phyloP scores from a whole-genome alignment of 164 flowering plant genomes.

The Magnolia officinalis region DNA sequence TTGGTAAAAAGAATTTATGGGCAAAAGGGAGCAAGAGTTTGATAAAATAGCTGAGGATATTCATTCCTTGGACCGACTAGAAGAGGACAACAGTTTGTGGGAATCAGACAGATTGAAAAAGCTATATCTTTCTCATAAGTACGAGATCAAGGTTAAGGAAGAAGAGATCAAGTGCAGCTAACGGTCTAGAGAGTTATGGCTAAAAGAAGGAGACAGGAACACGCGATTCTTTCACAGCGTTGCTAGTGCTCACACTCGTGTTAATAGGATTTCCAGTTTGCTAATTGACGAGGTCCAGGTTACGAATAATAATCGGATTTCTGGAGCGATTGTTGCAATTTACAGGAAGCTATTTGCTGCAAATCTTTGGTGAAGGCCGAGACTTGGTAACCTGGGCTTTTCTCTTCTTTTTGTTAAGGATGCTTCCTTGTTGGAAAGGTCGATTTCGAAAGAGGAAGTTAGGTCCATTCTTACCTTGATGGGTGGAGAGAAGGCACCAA shows the following conservation, averaged over 20 bases:
- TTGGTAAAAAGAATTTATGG: neutral
- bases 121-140: no score
- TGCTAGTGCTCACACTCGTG: neutral
- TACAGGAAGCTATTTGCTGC: no score
- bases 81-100: neutral
- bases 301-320: neutral
- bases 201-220: neutral
- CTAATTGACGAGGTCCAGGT: neutral
- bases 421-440: neutral
- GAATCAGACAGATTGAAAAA: no score
- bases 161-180: no score
- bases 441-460: neutral
- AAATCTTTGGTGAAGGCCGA: no score
- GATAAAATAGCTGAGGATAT: neutral
- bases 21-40: neutral
- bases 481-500: neutral
- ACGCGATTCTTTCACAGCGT: no score
- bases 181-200: neutral
- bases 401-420: neutral
- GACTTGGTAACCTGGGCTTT: neutral
- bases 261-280: neutral
- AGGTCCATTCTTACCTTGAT: neutral
- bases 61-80: neutral
- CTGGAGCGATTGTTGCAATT: neutral
- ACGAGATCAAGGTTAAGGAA: no score